phyloP scores from a whole-genome alignment of 495 filamentous ascomycete species.

The Copromyces sp. region DNA sequence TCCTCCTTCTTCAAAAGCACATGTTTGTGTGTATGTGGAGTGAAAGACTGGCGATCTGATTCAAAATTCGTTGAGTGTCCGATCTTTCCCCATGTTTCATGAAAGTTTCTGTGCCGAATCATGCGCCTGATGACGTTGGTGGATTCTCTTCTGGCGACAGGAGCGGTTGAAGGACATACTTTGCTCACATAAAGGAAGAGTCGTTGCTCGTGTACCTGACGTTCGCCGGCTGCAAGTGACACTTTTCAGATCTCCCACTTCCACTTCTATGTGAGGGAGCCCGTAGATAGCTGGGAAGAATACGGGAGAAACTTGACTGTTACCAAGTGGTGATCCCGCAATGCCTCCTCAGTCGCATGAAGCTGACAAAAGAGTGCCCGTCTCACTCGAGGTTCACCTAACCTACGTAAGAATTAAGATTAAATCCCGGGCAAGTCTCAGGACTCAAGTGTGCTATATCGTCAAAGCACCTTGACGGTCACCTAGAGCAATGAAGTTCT shows the following conservation, averaged over 20 bases:
- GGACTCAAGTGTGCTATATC: background rate
- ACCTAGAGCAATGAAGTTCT: background rate
- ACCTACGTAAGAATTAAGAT: background rate
- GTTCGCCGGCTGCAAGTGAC: background rate
- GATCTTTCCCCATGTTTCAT: background rate
- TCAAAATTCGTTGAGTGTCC: background rate
- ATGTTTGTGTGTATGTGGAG: background rate
- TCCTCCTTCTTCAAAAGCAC: background rate
- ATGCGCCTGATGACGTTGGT: background rate
- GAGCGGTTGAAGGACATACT: background rate
- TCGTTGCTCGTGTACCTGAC: background rate
- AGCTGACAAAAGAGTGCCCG: background rate
- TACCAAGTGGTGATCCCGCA: background rate
- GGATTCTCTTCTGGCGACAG: background rate
- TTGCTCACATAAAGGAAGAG: background rate
- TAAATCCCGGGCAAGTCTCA: background rate
- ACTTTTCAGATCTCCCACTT: background rate
- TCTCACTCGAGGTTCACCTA: background rate
- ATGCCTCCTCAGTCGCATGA: background rate
- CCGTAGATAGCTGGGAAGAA: background rate
- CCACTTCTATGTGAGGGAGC: background rate
- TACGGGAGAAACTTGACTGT: background rate
- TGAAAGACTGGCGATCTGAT: background rate
- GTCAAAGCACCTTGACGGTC: background rate
- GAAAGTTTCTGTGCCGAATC: background rate